Base-by-base conservation (phyloP, 2,329 filamentous ascomycete genomes). In the Atkinsonella hypoxylon region DNA sequence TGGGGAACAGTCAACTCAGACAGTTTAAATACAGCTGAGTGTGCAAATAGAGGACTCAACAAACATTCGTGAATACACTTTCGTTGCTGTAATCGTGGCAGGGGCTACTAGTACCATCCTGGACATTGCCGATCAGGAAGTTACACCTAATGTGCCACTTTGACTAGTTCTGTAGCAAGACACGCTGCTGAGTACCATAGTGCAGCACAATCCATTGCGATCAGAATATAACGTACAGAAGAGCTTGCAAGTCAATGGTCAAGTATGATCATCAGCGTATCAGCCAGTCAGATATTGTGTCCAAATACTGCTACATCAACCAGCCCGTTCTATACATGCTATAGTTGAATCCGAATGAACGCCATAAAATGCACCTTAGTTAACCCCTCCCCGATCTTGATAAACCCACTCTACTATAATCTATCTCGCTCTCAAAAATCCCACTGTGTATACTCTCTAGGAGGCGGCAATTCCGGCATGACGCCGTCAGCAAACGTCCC, bases 401-500 rank as follows among this genome's bases (percentile, higher is more conserved):
- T 20, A 20, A 1, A 4, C 40, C 17, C 18, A 17, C 40, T 17
- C 18, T 3, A 20, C n/a, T 22, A 20, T 12, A 18, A 20, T 42
- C 40, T 11, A 18, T 20, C 4, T 41, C 20, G 17, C 22, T 43
- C 40, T 70, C 65, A 90, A 59, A 91, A 82, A 61, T 88, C 80
- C 78, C 85, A 91, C 30, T 70, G 67, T 56, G 81, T 82, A 73
- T 82, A 91, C 61, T 91, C 88, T 54, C 81, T 75, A 66, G 82
- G 83, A 0, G 90, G 90, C 18, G 90, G 87, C 44, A 89, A 69
- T 58, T 85, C 75, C 0, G 90, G 90, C 70, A 95, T 85, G 7
- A 82, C 59, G 0, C 83, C 84, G 36, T 81, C 80, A 41, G 77
- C 74, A 64, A 95, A 95, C 32, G 64, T 67, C 0, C 87, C 87